Evolutionary conservation across 805 yeast species (phyloP).

Genomic region (Yamadazyma paraphyllophila): DNA sequence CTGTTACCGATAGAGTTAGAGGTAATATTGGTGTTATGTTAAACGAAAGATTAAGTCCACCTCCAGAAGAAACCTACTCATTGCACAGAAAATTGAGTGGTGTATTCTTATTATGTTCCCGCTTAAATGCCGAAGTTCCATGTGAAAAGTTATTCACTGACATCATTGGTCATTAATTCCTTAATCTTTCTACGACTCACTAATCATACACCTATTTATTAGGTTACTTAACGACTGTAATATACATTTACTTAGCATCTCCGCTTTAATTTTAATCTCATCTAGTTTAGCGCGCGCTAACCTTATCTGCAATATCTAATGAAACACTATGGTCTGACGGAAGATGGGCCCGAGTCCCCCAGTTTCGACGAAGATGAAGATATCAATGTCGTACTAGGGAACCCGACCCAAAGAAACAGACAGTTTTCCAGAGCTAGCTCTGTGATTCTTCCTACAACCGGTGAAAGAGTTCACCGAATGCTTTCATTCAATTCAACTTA

Average conservation of each 20-base stretch:
- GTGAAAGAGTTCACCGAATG: conserved; percentile 36
- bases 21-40: conserved; percentile 87
- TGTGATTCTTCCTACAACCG: conserved; percentile 39
- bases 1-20: conserved; percentile 91
- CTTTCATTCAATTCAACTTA: conserved; percentile 23
- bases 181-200: background rate
- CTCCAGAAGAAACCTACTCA: conserved; percentile 98
- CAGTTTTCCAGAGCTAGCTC: conserved; percentile 22
- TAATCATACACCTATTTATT: background rate
- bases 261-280: background rate
- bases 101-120: conserved; percentile 84
- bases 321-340: conserved; percentile 7
- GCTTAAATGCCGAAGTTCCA: conserved; percentile 78
- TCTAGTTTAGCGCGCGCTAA: background rate
- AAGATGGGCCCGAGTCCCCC: background rate
- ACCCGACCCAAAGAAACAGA: conserved; percentile 11
- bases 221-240: conserved; percentile 3
- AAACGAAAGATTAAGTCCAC: conserved; percentile 88
- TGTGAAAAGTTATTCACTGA: conserved; percentile 75
- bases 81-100: conserved; percentile 94
- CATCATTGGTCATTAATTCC: conserved; percentile 50
- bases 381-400: conserved; percentile 13
- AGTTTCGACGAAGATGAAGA: conserved; percentile 4
- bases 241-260: conserved; percentile 1
- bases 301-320: background rate